Evolutionary conservation across 129 eudicot species (phyloP).

Genomic region (Arctium minus): DNA sequence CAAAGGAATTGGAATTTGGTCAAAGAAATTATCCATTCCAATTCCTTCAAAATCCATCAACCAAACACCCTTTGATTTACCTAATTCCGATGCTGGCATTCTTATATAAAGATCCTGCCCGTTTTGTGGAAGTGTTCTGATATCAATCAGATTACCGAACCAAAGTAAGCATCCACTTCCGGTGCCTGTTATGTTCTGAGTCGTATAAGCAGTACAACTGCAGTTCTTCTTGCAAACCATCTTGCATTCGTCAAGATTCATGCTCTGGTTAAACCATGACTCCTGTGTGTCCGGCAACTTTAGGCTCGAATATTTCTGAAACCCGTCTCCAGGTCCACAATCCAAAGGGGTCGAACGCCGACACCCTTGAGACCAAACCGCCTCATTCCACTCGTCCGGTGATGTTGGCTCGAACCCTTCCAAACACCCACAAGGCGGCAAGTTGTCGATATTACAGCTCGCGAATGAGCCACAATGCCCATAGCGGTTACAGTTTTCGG

Average conservation of each 20-base stretch:
- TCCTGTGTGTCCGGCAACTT: slow-evolving; percentile 26
- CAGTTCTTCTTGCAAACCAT: slow-evolving; percentile 27
- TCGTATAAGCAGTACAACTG: slow-evolving; percentile 25
- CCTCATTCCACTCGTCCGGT: slow-evolving; percentile 4
- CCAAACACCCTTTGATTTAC: neutral
- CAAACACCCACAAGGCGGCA: slow-evolving; percentile 16
- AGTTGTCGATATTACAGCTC: slow-evolving; percentile 3
- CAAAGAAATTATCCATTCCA: no score
- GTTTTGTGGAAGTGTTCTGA: neutral
- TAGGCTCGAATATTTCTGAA: slow-evolving; percentile 8
- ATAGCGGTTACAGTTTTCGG: slow-evolving; percentile 23
- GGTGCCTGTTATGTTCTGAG: neutral
- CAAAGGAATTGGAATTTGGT: no score
- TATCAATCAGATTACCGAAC: slow-evolving; percentile 23
- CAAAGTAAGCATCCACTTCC: slow-evolving; percentile 33
- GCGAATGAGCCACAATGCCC: slow-evolving; percentile 14
- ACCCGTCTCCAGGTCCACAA: slow-evolving; percentile 19
- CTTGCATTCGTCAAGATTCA: slow-evolving; percentile 19
- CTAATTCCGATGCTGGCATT: slow-evolving; percentile 23
- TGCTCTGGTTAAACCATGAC: slow-evolving; percentile 20
- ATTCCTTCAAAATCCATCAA: no score
- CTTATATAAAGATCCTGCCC: slow-evolving; percentile 32
- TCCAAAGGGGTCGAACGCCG: neutral
- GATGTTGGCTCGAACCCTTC: slow-evolving; percentile 14
- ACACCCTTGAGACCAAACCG: slow-evolving; percentile 32